Conservation (phyloP, 768 basidiomycete genomes). For the Boletus rex-veris region DNA sequence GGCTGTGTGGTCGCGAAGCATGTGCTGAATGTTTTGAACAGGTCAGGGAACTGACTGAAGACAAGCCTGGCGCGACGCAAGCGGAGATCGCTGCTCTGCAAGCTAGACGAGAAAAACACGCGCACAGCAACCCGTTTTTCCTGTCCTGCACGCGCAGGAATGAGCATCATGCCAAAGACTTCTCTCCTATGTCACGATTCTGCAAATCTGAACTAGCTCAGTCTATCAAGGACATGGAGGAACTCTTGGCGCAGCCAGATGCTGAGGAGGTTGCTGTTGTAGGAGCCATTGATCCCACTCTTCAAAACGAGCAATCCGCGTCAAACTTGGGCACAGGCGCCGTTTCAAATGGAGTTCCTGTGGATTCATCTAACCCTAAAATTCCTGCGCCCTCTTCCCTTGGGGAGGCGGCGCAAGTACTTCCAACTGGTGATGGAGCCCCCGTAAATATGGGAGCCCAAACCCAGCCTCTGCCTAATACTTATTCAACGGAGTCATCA, state of each 20-base stretch:
- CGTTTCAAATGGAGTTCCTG: slow-evolving; percentile 11
- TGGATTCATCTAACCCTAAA: slow-evolving; percentile 6
- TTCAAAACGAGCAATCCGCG: slow-evolving; percentile 17
- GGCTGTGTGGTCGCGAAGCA: slow-evolving; percentile 85
- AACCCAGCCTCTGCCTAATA: slow-evolving; percentile 6
- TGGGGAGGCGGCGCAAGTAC: slow-evolving; percentile 8
- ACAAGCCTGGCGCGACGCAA: slow-evolving; percentile 44
- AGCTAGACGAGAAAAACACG: slow-evolving; percentile 54
- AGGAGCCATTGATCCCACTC: slow-evolving; percentile 29
- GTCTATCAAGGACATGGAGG: slow-evolving; percentile 69
- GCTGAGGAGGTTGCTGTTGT: slow-evolving; percentile 20
- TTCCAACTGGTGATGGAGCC: slow-evolving; percentile 4
- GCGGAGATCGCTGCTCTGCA: slow-evolving; percentile 49
- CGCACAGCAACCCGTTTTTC: slow-evolving; percentile 70
- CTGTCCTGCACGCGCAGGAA: slow-evolving; percentile 66
- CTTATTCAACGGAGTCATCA: slow-evolving; percentile 10
- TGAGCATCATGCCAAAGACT: slow-evolving; percentile 64
- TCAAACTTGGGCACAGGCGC: background rate
- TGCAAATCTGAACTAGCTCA: slow-evolving; percentile 56
- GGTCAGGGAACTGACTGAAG: slow-evolving; percentile 60
- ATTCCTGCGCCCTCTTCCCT: background rate
- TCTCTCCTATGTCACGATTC: slow-evolving; percentile 82
- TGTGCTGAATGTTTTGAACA: slow-evolving; percentile 81
- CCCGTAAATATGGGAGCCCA: background rate
- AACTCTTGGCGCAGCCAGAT: slow-evolving; percentile 38